Evolutionary conservation across 179 eudicot genomes (phyloP).

Genomic region (Corrigiola litoralis): DNA sequence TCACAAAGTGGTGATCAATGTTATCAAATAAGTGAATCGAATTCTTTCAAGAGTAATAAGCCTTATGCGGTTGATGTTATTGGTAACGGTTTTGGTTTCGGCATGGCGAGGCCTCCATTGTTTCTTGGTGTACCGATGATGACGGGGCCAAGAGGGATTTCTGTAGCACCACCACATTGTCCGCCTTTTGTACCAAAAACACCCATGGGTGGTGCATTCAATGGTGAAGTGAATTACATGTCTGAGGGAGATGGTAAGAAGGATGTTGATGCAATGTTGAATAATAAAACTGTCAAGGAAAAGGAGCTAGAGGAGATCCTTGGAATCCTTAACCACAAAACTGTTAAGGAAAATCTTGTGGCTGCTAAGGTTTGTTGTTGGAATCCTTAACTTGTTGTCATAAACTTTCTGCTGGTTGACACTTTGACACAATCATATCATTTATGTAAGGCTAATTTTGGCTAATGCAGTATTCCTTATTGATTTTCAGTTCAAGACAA

Average conservation of each 20-base stretch:
- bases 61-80: slow-evolving; percentile 1
- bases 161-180: slow-evolving; percentile 51
- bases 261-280: slow-evolving; percentile 84
- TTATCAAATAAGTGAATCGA: slow-evolving; percentile 26
- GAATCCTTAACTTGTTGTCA: not conserved
- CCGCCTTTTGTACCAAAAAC: slow-evolving; percentile 40
- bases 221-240: slow-evolving; percentile 34
- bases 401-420: not conserved
- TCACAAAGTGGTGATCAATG: slow-evolving; percentile 27
- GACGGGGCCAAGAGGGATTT: slow-evolving; percentile 49
- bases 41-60: slow-evolving; percentile 19
- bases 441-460: too few species aligned
- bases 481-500: slow-evolving; percentile 76
- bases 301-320: slow-evolving; percentile 86
- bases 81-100: slow-evolving; percentile 10
- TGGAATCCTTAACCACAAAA: slow-evolving; percentile 79
- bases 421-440: too few species aligned
- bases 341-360: slow-evolving; percentile 78
- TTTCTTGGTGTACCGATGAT: slow-evolving; percentile 47
- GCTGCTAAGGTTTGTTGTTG: slow-evolving; percentile 63
- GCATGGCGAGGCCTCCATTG: slow-evolving; percentile 25
- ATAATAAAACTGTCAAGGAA: slow-evolving; percentile 80
- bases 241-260: slow-evolving; percentile 84
- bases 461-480: not conserved
- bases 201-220: slow-evolving; percentile 15